Evolutionary conservation across 345 rosid species (phyloP).

Genomic region (Populus pruinosa): DNA sequence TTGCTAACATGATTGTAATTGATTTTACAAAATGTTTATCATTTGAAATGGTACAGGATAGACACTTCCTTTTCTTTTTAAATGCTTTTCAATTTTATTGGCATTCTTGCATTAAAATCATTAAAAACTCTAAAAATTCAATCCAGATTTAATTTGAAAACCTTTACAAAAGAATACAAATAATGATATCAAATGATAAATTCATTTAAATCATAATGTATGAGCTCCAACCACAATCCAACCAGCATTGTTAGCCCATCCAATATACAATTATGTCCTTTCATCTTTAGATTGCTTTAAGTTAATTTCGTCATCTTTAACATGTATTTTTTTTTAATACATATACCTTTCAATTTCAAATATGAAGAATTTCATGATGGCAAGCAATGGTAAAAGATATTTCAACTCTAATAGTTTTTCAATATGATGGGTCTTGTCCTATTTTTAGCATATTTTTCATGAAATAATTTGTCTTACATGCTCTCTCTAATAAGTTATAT

Average conservation of each 20-base stretch:
- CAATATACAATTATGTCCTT: not conserved
- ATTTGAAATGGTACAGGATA: too few relatives aligned
- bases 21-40: too few relatives aligned
- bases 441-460: not conserved
- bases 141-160: too few relatives aligned
- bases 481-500: constrained; percentile 14
- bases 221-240: not conserved
- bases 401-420: not conserved
- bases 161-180: too few relatives aligned
- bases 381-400: not conserved
- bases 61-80: too few relatives aligned
- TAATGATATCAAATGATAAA: too few relatives aligned
- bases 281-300: not conserved
- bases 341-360: not conserved
- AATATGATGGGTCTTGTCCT: constrained; percentile 1
- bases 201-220: too few relatives aligned
- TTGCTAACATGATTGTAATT: too few relatives aligned
- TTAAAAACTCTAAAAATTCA: too few relatives aligned
- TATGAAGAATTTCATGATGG: not conserved
- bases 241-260: too few relatives aligned
- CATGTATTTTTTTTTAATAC: not conserved
- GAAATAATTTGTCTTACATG: constrained; percentile 12
- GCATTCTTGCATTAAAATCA: too few relatives aligned
- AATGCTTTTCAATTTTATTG: too few relatives aligned
- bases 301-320: not conserved